A percentile compares a stretch with the other conserved stretches of the same genome.
Conservation (phyloP, 805 yeast species). For the Metschnikowia henanensis region DNA sequence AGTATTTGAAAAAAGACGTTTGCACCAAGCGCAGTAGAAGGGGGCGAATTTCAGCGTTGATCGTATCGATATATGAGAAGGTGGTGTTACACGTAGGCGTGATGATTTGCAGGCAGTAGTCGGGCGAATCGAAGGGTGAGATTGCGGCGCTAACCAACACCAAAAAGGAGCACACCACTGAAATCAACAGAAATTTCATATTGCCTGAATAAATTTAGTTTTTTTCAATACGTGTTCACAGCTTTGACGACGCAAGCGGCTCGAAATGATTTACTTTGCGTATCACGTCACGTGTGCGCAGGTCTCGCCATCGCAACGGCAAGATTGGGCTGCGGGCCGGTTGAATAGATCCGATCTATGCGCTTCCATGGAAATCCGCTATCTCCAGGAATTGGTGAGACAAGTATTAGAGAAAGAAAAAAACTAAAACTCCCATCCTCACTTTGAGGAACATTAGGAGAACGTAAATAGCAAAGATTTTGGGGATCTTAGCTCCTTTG, state of each 20-base stretch:
- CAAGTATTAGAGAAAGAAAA: too few relatives aligned
- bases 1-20: conserved; percentile 84
- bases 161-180: conserved; percentile 7
- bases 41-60: conserved; percentile 42
- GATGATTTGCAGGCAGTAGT: conserved; percentile 45
- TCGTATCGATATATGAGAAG: conserved; percentile 40
- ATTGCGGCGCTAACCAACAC: conserved; percentile 11
- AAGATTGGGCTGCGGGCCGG: background rate
- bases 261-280: conserved; percentile 6
- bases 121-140: conserved; percentile 43
- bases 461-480: too few relatives aligned
- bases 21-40: conserved; percentile 56
- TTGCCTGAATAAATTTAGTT: background rate
- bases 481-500: too few relatives aligned
- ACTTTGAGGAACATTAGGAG: too few relatives aligned
- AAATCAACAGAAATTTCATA: conserved; percentile 10
- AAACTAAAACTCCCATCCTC: too few relatives aligned
- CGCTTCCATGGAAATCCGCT: too few relatives aligned
- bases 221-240: background rate
- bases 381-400: too few relatives aligned
- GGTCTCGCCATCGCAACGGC: conserved; percentile 6
- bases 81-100: conserved; percentile 47
- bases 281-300: conserved; percentile 6
- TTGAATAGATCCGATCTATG: background rate
- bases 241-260: background rate